A percentile compares a stretch with the other conserved stretches of the same genome.
Evolutionary conservation across 2,329 filamentous ascomycete species (phyloP).

Genomic region (Fusarium floridanum): DNA sequence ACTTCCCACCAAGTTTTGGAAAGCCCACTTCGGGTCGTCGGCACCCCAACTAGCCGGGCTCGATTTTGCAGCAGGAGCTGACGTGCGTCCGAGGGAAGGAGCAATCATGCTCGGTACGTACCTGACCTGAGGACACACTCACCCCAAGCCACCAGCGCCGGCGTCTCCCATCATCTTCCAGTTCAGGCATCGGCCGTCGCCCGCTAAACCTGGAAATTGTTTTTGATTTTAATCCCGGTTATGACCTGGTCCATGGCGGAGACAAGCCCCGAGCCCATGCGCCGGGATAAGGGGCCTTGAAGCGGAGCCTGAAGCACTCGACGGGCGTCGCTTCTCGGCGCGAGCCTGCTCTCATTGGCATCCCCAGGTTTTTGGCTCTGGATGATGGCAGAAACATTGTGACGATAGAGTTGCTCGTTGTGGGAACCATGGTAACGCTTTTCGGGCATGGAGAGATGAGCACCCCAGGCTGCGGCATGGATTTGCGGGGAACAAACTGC

Average conservation of each 20-base stretch:
- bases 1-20: conserved; percentile 11
- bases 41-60: conserved; percentile 25
- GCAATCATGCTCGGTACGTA: conserved; percentile 11
- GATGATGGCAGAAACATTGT: conserved; percentile 9
- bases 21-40: conserved; percentile 43
- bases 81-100: not conserved
- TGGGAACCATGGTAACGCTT: conserved; percentile 1
- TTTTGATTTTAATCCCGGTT: conserved; percentile 35
- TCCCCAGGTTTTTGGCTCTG: conserved; percentile 41
- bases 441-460: not conserved
- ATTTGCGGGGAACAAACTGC: conserved; percentile 7
- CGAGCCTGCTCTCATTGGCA: conserved; percentile 44
- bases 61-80: not conserved
- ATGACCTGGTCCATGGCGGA: conserved; percentile 26
- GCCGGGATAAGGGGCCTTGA: conserved; percentile 30
- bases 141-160: not conserved
- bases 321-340: conserved; percentile 44
- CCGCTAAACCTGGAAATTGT: conserved; percentile 11
- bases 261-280: conserved; percentile 26
- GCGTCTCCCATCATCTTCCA: conserved; percentile 1
- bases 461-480: not conserved
- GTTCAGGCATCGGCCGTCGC: conserved; percentile 13
- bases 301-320: conserved; percentile 30
- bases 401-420: conserved; percentile 15
- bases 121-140: not conserved